Evolutionary conservation across 768 basidiomycete genomes (phyloP).

Genomic region (Tulasnella calospora): DNA sequence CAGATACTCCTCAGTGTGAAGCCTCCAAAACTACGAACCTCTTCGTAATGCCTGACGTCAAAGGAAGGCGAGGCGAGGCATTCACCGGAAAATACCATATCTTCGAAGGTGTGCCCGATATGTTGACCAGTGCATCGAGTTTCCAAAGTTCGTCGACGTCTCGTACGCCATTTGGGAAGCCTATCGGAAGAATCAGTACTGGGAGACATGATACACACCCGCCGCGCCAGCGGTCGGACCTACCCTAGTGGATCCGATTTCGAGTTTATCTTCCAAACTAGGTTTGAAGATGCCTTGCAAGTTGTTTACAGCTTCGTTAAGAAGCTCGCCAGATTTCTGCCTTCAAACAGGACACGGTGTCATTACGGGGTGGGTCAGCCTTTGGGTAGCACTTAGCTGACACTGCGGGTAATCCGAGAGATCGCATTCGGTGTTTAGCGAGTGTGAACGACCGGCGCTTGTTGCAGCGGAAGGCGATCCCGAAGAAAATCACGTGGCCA

Average conservation of each 20-base stretch:
- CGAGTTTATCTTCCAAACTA: constrained; percentile 56
- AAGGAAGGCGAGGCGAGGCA: constrained; percentile 51
- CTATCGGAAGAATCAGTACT: constrained; percentile 36
- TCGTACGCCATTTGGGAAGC: constrained; percentile 45
- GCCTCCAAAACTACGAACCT: constrained; percentile 18
- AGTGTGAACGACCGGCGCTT: too few species aligned
- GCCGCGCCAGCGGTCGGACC: constrained; percentile 21
- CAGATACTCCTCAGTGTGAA: not conserved
- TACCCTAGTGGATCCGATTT: constrained; percentile 48
- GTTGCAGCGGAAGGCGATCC: too few species aligned
- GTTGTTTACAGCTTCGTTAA: constrained; percentile 45
- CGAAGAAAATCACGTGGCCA: too few species aligned
- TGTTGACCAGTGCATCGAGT: constrained; percentile 55
- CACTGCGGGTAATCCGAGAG: too few species aligned
- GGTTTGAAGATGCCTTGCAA: constrained; percentile 50
- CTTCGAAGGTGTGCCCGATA: constrained; percentile 54
- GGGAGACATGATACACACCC: not conserved
- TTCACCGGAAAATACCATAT: constrained; percentile 56
- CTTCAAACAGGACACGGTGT: not conserved
- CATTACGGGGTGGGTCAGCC: not conserved
- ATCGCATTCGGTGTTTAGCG: too few species aligned
- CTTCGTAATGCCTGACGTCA: constrained; percentile 52
- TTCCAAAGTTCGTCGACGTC: constrained; percentile 48
- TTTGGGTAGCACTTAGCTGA: not conserved
- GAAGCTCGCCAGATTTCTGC: constrained; percentile 41